Evolutionary conservation across 1,284 basidiomycete genomes (phyloP).

Genomic region (Schizophyllum commune): DNA sequence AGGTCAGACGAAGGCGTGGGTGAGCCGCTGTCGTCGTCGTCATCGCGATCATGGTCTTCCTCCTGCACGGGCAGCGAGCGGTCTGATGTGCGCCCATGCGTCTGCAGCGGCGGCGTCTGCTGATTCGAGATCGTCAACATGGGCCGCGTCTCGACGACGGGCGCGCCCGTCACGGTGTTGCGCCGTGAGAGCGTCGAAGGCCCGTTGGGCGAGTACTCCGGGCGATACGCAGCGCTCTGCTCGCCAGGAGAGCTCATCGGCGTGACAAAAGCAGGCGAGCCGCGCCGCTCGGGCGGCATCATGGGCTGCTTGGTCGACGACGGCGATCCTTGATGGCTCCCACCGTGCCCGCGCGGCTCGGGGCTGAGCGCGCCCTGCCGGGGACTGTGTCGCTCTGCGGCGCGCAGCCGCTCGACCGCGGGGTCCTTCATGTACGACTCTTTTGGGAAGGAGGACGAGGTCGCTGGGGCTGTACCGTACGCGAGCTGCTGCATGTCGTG

Average conservation of each 20-base stretch:
- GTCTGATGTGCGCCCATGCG: slow-evolving; percentile 53
- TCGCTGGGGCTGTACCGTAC: slow-evolving; percentile 13
- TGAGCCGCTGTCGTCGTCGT: slow-evolving; percentile 26
- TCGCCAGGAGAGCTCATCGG: slow-evolving; percentile 46
- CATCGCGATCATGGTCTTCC: slow-evolving; percentile 51
- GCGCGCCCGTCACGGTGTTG: slow-evolving; percentile 17
- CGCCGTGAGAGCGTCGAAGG: slow-evolving; percentile 22
- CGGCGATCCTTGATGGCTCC: slow-evolving; percentile 45
- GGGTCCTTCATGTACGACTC: slow-evolving; percentile 43
- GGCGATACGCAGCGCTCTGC: slow-evolving; percentile 39
- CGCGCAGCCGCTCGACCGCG: slow-evolving; percentile 47
- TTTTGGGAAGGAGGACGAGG: slow-evolving; percentile 19
- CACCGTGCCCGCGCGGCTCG: slow-evolving; percentile 32
- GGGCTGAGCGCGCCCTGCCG: slow-evolving; percentile 13
- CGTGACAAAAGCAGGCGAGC: slow-evolving; percentile 45
- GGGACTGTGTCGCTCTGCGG: slow-evolving; percentile 42
- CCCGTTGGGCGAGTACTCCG: slow-evolving; percentile 41
- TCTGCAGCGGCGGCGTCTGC: slow-evolving; percentile 51
- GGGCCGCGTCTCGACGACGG: slow-evolving; percentile 30
- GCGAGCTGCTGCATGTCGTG: slow-evolving; percentile 34
- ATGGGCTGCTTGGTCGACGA: slow-evolving; percentile 32
- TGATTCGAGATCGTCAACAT: slow-evolving; percentile 37
- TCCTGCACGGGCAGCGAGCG: slow-evolving; percentile 71
- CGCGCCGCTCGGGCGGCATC: slow-evolving; percentile 46
- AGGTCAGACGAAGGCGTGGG: slow-evolving; percentile 51